Evolutionary conservation across 768 basidiomycete species (phyloP).

Genomic region (Rhizopogon rudus): DNA sequence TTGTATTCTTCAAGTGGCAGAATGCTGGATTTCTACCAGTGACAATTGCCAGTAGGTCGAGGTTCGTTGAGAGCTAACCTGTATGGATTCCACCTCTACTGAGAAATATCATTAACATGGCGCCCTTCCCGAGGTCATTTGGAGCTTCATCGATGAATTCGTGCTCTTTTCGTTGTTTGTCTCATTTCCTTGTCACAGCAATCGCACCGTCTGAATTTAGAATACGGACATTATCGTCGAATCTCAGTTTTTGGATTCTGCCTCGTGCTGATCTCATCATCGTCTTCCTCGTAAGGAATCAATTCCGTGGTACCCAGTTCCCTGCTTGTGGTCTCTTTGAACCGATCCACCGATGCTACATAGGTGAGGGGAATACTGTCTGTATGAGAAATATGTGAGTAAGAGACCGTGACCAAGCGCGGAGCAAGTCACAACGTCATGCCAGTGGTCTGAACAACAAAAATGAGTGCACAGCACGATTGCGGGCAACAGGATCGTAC

Average conservation of each 20-base stretch:
- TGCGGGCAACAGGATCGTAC: slow-evolving; percentile 33
- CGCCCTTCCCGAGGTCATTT: too few relatives aligned
- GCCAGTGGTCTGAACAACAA: slow-evolving; percentile 70
- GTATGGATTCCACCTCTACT: too few relatives aligned
- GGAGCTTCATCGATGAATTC: too few relatives aligned
- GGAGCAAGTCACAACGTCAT: slow-evolving; percentile 80
- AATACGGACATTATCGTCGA: not conserved
- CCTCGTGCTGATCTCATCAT: not conserved
- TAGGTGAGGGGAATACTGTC: slow-evolving; percentile 76
- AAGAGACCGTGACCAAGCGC: slow-evolving; percentile 68
- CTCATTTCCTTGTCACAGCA: too few relatives aligned
- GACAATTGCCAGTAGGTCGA: too few relatives aligned
- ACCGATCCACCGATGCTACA: slow-evolving; percentile 52
- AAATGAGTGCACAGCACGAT: not conserved
- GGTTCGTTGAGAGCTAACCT: too few relatives aligned
- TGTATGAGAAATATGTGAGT: slow-evolving; percentile 71
- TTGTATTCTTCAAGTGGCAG: too few relatives aligned
- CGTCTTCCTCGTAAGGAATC: not conserved
- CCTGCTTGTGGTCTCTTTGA: slow-evolving; percentile 25
- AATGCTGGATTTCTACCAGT: too few relatives aligned
- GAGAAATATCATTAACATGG: too few relatives aligned
- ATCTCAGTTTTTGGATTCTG: not conserved
- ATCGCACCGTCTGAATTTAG: too few relatives aligned
- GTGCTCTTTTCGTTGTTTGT: too few relatives aligned
- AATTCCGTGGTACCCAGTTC: not conserved